These are phyloP conservation scores for Trichosanthes cucumerina DNA, from an alignment of 306 rosid genomes.

Conservation along the genomic window DNA sequence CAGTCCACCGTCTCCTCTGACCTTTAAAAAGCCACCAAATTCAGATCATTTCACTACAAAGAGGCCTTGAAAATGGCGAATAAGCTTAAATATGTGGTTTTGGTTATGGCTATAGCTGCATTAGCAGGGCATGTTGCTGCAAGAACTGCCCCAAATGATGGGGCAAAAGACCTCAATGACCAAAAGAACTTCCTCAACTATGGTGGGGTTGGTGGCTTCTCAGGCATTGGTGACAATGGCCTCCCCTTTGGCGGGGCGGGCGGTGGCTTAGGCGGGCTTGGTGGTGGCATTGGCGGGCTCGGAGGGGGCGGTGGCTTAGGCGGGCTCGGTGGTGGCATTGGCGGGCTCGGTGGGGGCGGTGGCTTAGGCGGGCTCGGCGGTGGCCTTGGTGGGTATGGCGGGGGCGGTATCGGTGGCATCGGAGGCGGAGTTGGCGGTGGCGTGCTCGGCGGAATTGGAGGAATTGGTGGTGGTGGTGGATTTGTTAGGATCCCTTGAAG, in stretches of 20 bases:
- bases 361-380: constrained; percentile 12
- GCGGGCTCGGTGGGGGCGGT: constrained; percentile 16
- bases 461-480: constrained; percentile 10
- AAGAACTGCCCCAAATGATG: constrained; percentile 31
- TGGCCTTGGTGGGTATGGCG: constrained; percentile 8
- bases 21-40: neutral
- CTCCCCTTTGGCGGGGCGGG: constrained; percentile 46
- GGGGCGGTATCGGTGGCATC: constrained; percentile 8
- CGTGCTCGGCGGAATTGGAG: constrained; percentile 3
- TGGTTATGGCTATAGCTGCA: constrained; percentile 45
- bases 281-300: constrained; percentile 29
- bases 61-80: constrained; percentile 22
- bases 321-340: constrained; percentile 15
- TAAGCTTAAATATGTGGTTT: constrained; percentile 25
- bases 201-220: constrained; percentile 51
- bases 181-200: constrained; percentile 47
- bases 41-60: neutral
- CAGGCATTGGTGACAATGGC: constrained; percentile 49
- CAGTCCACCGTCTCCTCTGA: neutral
- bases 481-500: constrained; percentile 49
- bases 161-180: constrained; percentile 39
- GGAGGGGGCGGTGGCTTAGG: constrained; percentile 16
- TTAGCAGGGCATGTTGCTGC: constrained; percentile 25
- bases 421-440: constrained; percentile 2
- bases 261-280: constrained; percentile 19